Evolutionary conservation across 2,329 filamentous ascomycete species (phyloP).

Genomic region (Penicillium sclerotiorum): DNA sequence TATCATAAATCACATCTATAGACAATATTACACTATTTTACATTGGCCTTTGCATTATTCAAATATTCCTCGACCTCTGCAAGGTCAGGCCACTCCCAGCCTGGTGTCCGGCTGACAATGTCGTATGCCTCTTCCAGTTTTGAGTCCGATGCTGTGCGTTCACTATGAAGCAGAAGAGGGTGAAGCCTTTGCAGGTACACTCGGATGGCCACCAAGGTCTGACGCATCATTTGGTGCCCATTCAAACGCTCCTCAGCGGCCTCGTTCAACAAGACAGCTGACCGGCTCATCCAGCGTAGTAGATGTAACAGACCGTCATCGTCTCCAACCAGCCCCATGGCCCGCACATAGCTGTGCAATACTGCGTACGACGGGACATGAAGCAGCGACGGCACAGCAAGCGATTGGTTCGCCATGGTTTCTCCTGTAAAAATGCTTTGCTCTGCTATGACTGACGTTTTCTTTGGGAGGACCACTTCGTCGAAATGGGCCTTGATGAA

Average conservation of each 20-base stretch:
- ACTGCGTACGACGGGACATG: conserved; percentile 41
- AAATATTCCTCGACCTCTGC: conserved; percentile 43
- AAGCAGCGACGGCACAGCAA: conserved; percentile 33
- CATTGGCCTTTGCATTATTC: too few relatives aligned
- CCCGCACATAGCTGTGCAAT: conserved; percentile 47
- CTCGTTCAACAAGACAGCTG: conserved; percentile 35
- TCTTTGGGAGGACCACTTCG: conserved; percentile 34
- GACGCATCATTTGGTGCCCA: conserved; percentile 42
- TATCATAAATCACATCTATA: conserved; percentile 17
- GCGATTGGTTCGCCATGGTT: conserved; percentile 12
- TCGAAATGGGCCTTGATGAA: conserved; percentile 42
- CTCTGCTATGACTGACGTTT: conserved; percentile 25
- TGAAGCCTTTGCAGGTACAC: conserved; percentile 44
- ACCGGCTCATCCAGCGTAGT: conserved; percentile 46
- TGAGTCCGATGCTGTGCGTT: conserved; percentile 29
- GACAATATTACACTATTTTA: conserved; percentile 22
- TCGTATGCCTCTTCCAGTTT: conserved; percentile 39
- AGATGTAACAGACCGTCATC: conserved; percentile 43
- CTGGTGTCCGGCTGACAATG: conserved; percentile 36
- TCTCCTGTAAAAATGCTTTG: conserved; percentile 16
- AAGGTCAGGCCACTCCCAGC: conserved; percentile 47
- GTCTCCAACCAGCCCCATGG: conserved; percentile 44
- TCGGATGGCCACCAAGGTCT: conserved; percentile 42
- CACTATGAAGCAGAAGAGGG: conserved; percentile 13
- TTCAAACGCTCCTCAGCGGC: conserved; percentile 40